Conservation (phyloP, 805 yeast species). For the Myxozyma neglecta region DNA sequence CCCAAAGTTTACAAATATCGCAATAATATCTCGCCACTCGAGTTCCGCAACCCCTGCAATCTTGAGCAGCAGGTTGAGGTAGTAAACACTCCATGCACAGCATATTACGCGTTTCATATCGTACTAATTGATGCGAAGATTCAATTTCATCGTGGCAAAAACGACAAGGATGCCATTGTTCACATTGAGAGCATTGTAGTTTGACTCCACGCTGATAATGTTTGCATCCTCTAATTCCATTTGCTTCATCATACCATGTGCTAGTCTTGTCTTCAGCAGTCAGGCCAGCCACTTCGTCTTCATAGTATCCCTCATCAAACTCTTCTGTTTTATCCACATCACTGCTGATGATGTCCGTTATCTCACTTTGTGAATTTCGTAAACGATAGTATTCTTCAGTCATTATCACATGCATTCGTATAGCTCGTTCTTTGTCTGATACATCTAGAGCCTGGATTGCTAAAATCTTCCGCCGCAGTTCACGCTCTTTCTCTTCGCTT, state of each 20-base stretch:
- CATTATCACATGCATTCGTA: slow-evolving; percentile 42
- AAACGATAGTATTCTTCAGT: slow-evolving; percentile 38
- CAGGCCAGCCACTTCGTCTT: slow-evolving; percentile 12
- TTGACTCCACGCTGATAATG: slow-evolving; percentile 86
- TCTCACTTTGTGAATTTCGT: slow-evolving; percentile 26
- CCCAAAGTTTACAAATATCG: slow-evolving; percentile 74
- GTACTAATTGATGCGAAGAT: slow-evolving; percentile 54
- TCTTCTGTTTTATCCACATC: slow-evolving; percentile 37
- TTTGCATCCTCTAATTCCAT: slow-evolving; percentile 59
- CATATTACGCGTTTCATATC: slow-evolving; percentile 63
- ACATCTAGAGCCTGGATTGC: slow-evolving; percentile 37
- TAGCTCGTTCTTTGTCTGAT: slow-evolving; percentile 41
- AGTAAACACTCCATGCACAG: slow-evolving; percentile 78
- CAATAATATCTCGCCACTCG: slow-evolving; percentile 78
- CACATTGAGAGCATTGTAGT: slow-evolving; percentile 73
- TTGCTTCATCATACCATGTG: slow-evolving; percentile 43
- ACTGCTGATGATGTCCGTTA: slow-evolving; percentile 28
- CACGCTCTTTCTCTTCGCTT: slow-evolving; percentile 23
- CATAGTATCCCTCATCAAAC: slow-evolving; percentile 10
- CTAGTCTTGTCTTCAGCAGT: slow-evolving; percentile 13
- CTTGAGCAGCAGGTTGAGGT: slow-evolving; percentile 70
- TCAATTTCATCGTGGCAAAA: slow-evolving; percentile 70
- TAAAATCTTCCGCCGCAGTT: slow-evolving; percentile 37
- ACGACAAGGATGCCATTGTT: slow-evolving; percentile 75
- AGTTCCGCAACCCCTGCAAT: slow-evolving; percentile 66